Evolutionary conservation across 495 filamentous ascomycete genomes (phyloP).

Genomic region (Lasiosphaeria miniovina): DNA sequence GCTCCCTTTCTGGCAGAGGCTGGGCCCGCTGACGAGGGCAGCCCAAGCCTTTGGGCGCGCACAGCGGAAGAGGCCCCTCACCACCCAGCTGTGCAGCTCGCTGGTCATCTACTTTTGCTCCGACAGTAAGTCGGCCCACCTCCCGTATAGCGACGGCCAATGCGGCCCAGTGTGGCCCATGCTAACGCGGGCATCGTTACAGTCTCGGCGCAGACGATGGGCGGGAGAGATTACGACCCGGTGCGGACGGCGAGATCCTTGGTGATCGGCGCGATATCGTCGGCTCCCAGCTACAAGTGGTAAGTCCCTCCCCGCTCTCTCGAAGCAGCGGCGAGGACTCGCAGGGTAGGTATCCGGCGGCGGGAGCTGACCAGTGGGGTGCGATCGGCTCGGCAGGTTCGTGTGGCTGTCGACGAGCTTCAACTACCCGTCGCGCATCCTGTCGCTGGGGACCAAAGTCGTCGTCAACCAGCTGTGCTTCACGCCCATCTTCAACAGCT

Average conservation of each 20-base stretch:
- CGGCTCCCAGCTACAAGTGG: conserved; percentile 81
- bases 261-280: conserved; percentile 64
- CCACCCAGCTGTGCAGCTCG: conserved; percentile 72
- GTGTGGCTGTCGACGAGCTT: conserved; percentile 74
- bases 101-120: conserved; percentile 76
- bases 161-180: not conserved
- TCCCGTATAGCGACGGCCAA: not conserved
- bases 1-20: conserved; percentile 48
- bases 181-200: conserved; percentile 1
- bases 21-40: conserved; percentile 56
- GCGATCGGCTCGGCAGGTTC: conserved; percentile 56
- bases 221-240: conserved; percentile 63
- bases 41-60: conserved; percentile 69
- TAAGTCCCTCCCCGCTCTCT: conserved; percentile 30
- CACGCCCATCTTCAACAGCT: conserved; percentile 83
- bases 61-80: conserved; percentile 67
- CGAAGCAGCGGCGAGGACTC: not conserved
- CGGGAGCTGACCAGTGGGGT: not conserved
- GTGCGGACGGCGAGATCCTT: conserved; percentile 67
- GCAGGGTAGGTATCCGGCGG: not conserved
- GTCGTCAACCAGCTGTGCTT: conserved; percentile 77
- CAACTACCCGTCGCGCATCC: conserved; percentile 69
- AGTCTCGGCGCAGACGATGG: conserved; percentile 69
- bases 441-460: conserved; percentile 73
- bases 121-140: conserved; percentile 43